Base-by-base conservation (phyloP, 2,329 filamentous ascomycete genomes). In the Fusarium marasasianum region DNA sequence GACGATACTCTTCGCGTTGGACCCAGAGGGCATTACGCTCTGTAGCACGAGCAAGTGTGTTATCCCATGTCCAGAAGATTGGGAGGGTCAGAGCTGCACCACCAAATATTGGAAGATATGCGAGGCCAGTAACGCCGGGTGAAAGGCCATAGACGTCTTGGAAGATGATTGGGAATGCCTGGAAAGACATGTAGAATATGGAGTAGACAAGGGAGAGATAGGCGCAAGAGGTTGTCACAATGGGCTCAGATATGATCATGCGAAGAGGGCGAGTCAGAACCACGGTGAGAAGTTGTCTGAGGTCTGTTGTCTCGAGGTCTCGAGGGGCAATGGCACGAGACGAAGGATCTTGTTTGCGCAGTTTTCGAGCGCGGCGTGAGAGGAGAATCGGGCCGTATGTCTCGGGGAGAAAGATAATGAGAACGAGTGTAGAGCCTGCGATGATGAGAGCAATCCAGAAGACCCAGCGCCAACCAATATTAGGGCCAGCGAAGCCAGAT, bases 91-190 rank as follows among this genome's bases (percentile, higher is more conserved):
- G 80, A 44, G 88, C 72, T 37, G 90, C 88, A 31, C 93, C 93
- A 12, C 88, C 83, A 53, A 90, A 90, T 63, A 95, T 91, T 37
- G 92, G 88, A 12, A 95, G 84, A 81, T 93, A 94, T 9, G 90
- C 86, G 4, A 95, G 85, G 3, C 92, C 92, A 38, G 90, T 88
- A 35, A 90, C 85, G 26, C 92, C 91, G 0, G 91, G 85, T 6
- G 86, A 89, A 69, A 94, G 89, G 37, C 84, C 83, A 80, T 94
- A 94, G 8, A 91, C 79, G 31, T 82, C 79, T 71, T 88, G 84
- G 80, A 94, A 95, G 72, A 94, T 92, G 68, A 91, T 86, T 4
- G 91, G 91, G 79, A 92, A 95, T 6, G 92, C 91, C 80, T 94
- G 90, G 76, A 96, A 94, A 78, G 91, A 94, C 82, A 95, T 93